These are phyloP conservation scores for Tephrocybe sp. DNA, from an alignment of 768 basidiomycete genomes.

Conservation along the genomic window DNA sequence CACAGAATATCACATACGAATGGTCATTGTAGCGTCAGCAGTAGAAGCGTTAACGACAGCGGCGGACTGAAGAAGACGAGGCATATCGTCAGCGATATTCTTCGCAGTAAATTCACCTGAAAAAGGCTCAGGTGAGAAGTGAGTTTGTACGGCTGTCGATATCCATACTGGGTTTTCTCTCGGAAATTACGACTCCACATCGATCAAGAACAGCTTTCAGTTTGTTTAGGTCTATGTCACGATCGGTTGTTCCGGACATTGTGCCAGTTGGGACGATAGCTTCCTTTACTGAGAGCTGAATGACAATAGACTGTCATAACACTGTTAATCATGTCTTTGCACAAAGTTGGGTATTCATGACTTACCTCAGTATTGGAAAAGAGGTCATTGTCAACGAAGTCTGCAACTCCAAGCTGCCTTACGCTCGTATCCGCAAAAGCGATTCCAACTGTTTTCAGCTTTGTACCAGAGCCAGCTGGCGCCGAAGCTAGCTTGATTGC, in stretches of 20 bases:
- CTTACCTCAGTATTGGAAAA: constrained; percentile 93
- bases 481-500: constrained; percentile 74
- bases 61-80: constrained; percentile 57
- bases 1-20: constrained; percentile 44
- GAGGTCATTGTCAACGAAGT: constrained; percentile 91
- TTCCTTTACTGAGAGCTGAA: constrained; percentile 97
- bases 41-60: constrained; percentile 35
- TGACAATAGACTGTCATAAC: constrained; percentile 73
- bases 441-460: constrained; percentile 72
- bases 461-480: constrained; percentile 51
- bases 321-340: background rate
- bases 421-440: constrained; percentile 91
- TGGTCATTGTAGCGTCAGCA: constrained; percentile 48
- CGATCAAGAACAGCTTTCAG: constrained; percentile 83
- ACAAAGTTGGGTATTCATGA: background rate
- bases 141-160: background rate
- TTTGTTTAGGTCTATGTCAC: constrained; percentile 87
- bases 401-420: constrained; percentile 82
- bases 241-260: constrained; percentile 65
- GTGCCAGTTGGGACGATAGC: constrained; percentile 82
- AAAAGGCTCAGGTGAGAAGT: background rate
- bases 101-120: constrained; percentile 82
- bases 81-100: constrained; percentile 78
- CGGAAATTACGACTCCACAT: constrained; percentile 87
- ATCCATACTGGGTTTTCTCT: constrained; percentile 77